Conservation (phyloP, 768 basidiomycete species). For the Paxillus involutus region DNA sequence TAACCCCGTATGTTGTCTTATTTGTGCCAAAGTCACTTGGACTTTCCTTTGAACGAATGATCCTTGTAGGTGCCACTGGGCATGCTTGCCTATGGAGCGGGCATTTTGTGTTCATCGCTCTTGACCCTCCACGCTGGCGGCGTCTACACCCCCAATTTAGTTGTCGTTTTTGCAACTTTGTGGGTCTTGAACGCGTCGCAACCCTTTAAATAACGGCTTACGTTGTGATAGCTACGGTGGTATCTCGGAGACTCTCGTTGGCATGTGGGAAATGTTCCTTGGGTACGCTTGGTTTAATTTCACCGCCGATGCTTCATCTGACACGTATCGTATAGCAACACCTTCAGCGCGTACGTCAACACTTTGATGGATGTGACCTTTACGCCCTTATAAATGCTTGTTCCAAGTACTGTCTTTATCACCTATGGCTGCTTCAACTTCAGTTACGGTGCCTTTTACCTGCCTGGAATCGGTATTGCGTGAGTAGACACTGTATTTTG, state of each 20-base stretch:
- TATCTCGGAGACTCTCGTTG: slow-evolving; percentile 29
- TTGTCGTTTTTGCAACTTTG: slow-evolving; percentile 30
- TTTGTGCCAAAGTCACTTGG: too few relatives aligned
- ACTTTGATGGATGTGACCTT: background rate
- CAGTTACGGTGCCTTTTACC: slow-evolving; percentile 26
- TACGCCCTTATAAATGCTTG: background rate
- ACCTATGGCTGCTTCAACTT: slow-evolving; percentile 32
- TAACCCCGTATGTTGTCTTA: too few relatives aligned
- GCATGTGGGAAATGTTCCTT: slow-evolving; percentile 34
- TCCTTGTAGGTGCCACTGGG: slow-evolving; percentile 23
- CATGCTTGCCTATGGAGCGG: slow-evolving; percentile 29
- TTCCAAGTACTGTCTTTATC: slow-evolving; percentile 22
- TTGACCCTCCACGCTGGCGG: slow-evolving; percentile 20
- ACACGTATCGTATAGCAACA: slow-evolving; percentile 19
- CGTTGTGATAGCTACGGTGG: slow-evolving; percentile 25
- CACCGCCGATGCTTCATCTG: background rate
- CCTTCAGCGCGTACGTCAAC: slow-evolving; percentile 25
- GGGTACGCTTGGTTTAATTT: slow-evolving; percentile 15
- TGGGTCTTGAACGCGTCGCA: slow-evolving; percentile 4
- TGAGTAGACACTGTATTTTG: slow-evolving; percentile 5
- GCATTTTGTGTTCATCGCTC: slow-evolving; percentile 29
- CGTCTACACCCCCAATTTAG: slow-evolving; percentile 22
- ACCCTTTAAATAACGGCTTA: background rate
- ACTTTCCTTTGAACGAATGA: too few relatives aligned
- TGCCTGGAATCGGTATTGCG: slow-evolving; percentile 27